phyloP scores from a whole-genome alignment of 1,284 basidiomycete species.

The Moesziomyces parantarcticus region DNA sequence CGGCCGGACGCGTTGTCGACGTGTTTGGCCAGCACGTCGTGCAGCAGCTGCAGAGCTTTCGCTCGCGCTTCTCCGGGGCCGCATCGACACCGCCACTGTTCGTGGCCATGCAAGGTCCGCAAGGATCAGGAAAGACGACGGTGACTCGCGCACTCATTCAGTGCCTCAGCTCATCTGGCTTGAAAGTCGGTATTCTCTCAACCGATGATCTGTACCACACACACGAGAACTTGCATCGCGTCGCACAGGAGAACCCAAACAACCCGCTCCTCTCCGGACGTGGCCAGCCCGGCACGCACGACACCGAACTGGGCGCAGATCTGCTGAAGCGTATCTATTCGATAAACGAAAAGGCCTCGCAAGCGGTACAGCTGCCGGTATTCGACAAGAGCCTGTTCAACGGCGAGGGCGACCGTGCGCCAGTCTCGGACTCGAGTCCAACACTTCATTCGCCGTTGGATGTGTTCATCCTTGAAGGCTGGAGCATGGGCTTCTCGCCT shows the following conservation, averaged over 20 bases:
- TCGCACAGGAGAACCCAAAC: slow-evolving; percentile 22
- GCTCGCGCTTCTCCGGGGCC: slow-evolving; percentile 3
- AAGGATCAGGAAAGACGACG: slow-evolving; percentile 46
- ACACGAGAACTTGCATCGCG: slow-evolving; percentile 17
- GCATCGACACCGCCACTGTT: slow-evolving; percentile 22
- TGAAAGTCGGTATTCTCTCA: slow-evolving; percentile 19
- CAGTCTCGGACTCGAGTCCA: slow-evolving; percentile 5
- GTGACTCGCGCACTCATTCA: slow-evolving; percentile 24
- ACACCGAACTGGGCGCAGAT: slow-evolving; percentile 16
- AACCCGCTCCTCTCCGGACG: slow-evolving; percentile 38
- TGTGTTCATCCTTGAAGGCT: slow-evolving; percentile 46
- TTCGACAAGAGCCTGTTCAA: slow-evolving; percentile 41
- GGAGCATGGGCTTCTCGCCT: slow-evolving; percentile 45
- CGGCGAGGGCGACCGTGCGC: slow-evolving; percentile 35
- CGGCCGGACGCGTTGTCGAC: slow-evolving; percentile 18
- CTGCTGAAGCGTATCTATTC: slow-evolving; percentile 13
- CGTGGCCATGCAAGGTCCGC: slow-evolving; percentile 48
- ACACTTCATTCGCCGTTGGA: slow-evolving; percentile 16
- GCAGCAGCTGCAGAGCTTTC: slow-evolving; percentile 13
- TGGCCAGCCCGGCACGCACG: slow-evolving; percentile 45
- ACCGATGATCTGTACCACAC: slow-evolving; percentile 45
- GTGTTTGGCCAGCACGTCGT: slow-evolving; percentile 35
- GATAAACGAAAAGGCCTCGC: slow-evolving; percentile 12
- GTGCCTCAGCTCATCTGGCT: slow-evolving; percentile 4
- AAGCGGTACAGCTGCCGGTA: slow-evolving; percentile 14